Conservation (phyloP, 306 rosid genomes). For the Vicia villosa region DNA sequence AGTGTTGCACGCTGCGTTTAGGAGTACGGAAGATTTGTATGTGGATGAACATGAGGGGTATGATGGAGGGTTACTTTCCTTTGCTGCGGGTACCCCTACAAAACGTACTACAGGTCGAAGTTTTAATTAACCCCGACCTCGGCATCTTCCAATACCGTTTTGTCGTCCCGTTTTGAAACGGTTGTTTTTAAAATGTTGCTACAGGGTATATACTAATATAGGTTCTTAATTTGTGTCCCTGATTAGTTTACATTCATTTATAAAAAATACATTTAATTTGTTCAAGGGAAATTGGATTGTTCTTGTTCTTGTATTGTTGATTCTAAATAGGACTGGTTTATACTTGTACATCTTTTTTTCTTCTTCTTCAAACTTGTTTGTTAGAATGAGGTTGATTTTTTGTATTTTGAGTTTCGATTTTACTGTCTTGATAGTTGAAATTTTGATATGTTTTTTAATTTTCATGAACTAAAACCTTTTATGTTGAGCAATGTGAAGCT, state of each 20-base stretch:
- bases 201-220: constrained; percentile 46
- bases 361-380: neutral
- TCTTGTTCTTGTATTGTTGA: constrained; percentile 25
- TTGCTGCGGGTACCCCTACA: constrained; percentile 70
- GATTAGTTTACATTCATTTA: neutral
- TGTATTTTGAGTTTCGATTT: constrained; percentile 31
- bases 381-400: neutral
- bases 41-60: constrained; percentile 58
- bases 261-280: neutral
- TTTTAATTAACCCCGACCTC: no score
- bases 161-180: no score
- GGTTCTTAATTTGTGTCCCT: neutral
- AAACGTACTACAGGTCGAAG: constrained; percentile 30
- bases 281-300: neutral
- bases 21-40: constrained; percentile 67
- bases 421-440: neutral
- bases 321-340: neutral
- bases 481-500: no score
- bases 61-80: constrained; percentile 69
- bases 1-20: constrained; percentile 59
- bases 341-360: neutral
- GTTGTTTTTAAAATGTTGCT: neutral
- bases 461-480: no score
- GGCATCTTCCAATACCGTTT: no score
- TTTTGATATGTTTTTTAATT: constrained; percentile 6